Conservation (phyloP, 148 eudicot genomes). For the Cornus florida region DNA sequence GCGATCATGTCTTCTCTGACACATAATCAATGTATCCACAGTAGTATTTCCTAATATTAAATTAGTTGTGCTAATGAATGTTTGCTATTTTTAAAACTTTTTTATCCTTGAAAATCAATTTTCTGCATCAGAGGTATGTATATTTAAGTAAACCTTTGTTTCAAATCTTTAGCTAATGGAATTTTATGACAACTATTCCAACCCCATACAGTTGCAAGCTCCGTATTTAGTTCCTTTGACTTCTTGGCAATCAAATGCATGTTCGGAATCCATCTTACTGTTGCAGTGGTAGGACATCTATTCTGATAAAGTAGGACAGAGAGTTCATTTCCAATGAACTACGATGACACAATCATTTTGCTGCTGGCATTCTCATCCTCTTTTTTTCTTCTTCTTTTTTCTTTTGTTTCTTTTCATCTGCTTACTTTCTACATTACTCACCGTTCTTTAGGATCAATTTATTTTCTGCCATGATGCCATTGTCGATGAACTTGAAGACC, state of each 20-base stretch:
- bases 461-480: slow-evolving; percentile 68
- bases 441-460: slow-evolving; percentile 68
- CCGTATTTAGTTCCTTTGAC: background rate
- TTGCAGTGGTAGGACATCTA: background rate
- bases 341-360: background rate
- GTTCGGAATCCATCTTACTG: background rate
- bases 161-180: background rate
- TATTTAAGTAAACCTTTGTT: background rate
- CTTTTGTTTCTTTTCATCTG: background rate
- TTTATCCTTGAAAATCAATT: background rate
- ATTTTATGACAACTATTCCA: background rate
- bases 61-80: background rate
- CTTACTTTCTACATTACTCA: background rate
- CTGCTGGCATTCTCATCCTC: background rate
- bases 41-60: background rate
- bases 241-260: background rate
- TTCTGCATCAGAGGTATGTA: background rate
- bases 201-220: background rate
- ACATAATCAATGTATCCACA: too few species aligned
- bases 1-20: background rate
- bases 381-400: background rate
- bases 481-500: slow-evolving; percentile 76
- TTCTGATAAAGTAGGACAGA: background rate
- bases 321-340: background rate
- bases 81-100: background rate